Percentiles rank a stretch among this genome's conserved stretches.
phyloP scores from a whole-genome alignment of 108 stramenopile species.

The Pseudonitzschia delicatissima region DNA sequence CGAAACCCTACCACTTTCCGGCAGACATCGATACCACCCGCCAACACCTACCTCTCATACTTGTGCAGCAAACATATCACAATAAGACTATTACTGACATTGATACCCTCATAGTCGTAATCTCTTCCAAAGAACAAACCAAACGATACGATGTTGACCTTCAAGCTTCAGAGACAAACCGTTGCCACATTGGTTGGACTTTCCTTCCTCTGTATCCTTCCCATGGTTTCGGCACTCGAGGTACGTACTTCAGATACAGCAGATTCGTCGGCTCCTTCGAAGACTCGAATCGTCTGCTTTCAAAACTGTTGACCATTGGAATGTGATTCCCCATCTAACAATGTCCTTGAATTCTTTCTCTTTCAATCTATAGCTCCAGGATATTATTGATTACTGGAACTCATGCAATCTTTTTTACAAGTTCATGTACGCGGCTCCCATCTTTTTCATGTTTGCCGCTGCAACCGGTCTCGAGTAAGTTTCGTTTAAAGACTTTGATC shows the following conservation, averaged over 20 bases:
- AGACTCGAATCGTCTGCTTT: too few relatives aligned
- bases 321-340: background rate
- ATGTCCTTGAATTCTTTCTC: background rate
- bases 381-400: slow-evolving; percentile 1
- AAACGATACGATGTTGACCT: background rate
- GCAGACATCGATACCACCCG: too few relatives aligned
- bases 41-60: too few relatives aligned
- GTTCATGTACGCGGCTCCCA: slow-evolving; percentile 1
- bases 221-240: background rate
- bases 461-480: slow-evolving; percentile 8
- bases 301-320: background rate
- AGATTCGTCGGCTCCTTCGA: background rate
- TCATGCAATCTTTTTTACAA: background rate
- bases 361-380: background rate
- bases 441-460: slow-evolving; percentile 8
- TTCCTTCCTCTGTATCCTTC: slow-evolving; percentile 6
- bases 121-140: too few relatives aligned
- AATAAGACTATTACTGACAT: too few relatives aligned
- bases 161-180: background rate
- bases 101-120: too few relatives aligned
- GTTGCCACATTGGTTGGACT: background rate
- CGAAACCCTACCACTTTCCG: too few relatives aligned
- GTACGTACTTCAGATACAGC: background rate
- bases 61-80: too few relatives aligned
- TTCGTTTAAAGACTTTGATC: too few relatives aligned